Evolutionary conservation across 345 rosid species (phyloP).

Genomic region (Passiflora organensis): DNA sequence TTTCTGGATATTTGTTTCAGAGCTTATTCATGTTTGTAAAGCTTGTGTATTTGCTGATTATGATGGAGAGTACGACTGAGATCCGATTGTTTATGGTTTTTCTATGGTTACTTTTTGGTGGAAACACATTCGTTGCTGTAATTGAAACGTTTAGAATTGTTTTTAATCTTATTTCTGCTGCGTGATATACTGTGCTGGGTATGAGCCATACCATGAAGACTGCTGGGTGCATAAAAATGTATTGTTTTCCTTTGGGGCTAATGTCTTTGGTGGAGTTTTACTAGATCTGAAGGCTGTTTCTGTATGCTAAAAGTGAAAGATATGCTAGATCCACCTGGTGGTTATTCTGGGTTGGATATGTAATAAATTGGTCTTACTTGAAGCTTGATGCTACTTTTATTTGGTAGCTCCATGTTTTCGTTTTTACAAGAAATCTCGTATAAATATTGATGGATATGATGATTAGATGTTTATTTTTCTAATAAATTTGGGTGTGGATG

Average conservation of each 20-base stretch:
- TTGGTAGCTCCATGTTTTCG: no score
- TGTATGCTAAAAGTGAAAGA: no score
- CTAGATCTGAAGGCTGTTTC: not conserved
- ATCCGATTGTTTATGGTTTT: not conserved
- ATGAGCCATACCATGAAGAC: not conserved
- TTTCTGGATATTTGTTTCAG: not conserved
- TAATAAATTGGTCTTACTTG: no score
- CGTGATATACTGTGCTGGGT: not conserved
- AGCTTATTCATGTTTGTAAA: no score
- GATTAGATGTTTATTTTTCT: not conserved
- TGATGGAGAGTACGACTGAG: not conserved
- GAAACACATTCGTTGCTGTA: not conserved
- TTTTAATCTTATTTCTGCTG: not conserved
- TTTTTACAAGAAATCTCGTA: no score
- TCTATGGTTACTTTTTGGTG: not conserved
- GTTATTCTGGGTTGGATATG: no score
- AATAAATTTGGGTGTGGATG: constrained; percentile 1
- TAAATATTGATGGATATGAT: no score
- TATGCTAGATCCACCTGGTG: no score
- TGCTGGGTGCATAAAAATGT: not conserved
- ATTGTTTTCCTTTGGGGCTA: not conserved
- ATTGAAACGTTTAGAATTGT: not conserved
- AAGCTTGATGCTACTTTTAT: no score
- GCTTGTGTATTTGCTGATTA: not conserved
- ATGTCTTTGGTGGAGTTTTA: not conserved